phyloP scores from a whole-genome alignment of 495 filamentous ascomycete genomes.

The Lasiosphaeria miniovina region DNA sequence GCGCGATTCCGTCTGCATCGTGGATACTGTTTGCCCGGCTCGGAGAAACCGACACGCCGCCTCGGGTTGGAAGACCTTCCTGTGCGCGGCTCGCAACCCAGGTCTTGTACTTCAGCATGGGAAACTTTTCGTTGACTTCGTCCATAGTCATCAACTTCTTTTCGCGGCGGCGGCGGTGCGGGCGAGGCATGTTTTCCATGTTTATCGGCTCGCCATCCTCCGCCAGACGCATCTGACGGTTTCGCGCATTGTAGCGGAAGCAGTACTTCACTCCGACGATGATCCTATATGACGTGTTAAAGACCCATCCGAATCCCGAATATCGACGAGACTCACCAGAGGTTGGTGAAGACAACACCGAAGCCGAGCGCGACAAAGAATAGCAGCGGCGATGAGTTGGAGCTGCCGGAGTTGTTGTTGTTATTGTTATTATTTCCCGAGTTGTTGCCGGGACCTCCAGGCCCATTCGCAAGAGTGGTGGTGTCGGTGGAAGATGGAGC shows the following conservation, averaged over 20 bases:
- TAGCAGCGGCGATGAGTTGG: constrained; percentile 86
- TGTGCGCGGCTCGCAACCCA: constrained; percentile 83
- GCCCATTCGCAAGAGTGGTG: constrained; percentile 15
- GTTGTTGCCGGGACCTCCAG: constrained; percentile 2
- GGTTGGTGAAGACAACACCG: constrained; percentile 96
- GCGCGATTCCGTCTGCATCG: constrained; percentile 54
- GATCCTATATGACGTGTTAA: constrained; percentile 66
- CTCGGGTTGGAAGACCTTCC: constrained; percentile 78
- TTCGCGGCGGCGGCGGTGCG: constrained; percentile 79
- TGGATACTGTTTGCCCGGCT: constrained; percentile 67
- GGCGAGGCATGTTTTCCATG: constrained; percentile 71
- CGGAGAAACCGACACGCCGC: constrained; percentile 75
- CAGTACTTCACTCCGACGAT: constrained; percentile 99
- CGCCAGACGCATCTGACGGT: constrained; percentile 71
- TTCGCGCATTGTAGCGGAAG: constrained; percentile 95
- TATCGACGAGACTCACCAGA: constrained; percentile 66
- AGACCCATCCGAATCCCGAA: constrained; percentile 18
- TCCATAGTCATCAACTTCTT: constrained; percentile 99
- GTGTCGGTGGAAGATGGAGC: constrained; percentile 4
- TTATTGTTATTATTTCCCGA: constrained; percentile 9
- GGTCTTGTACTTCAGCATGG: constrained; percentile 89
- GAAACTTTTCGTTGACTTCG: constrained; percentile 96
- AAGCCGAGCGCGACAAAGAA: constrained; percentile 98
- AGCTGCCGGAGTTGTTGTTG: constrained; percentile 18
- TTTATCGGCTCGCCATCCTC: constrained; percentile 90